phyloP scores from a whole-genome alignment of 2,329 filamentous ascomycete species.

The Dothideomycetidae sp. region DNA sequence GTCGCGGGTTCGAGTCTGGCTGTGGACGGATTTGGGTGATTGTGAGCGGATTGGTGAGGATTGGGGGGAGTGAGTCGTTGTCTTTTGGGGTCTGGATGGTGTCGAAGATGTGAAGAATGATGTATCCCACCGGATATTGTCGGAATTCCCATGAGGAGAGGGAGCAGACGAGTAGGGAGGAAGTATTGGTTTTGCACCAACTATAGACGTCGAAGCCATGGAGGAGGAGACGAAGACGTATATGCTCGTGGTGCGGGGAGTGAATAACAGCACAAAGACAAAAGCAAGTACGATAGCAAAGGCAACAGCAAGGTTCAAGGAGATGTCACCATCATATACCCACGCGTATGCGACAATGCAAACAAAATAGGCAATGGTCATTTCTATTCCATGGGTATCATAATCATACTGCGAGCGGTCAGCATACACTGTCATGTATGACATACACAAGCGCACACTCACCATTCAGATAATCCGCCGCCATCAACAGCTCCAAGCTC shows the following conservation, averaged over 20 bases:
- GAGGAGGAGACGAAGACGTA: slow-evolving; percentile 12
- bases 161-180: too few species aligned
- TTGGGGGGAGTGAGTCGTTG: slow-evolving; percentile 15
- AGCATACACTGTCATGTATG: background rate
- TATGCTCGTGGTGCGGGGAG: slow-evolving; percentile 14
- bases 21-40: too few species aligned
- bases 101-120: slow-evolving; percentile 6
- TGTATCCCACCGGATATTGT: slow-evolving; percentile 10
- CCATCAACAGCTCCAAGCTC: slow-evolving; percentile 62
- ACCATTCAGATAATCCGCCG: slow-evolving; percentile 61
- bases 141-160: background rate
- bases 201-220: slow-evolving; percentile 15
- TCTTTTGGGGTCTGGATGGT: slow-evolving; percentile 11
- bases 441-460: slow-evolving; percentile 4
- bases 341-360: too few species aligned
- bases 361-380: too few species aligned
- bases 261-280: too few species aligned
- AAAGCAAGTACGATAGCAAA: too few species aligned
- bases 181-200: slow-evolving; percentile 13
- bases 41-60: too few species aligned
- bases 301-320: too few species aligned
- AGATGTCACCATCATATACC: too few species aligned
- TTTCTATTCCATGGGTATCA: slow-evolving; percentile 8
- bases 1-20: slow-evolving; percentile 1
- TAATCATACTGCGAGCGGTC: slow-evolving; percentile 10